These are phyloP conservation scores for Solanum sejunctum DNA, from an alignment of 257 asterid species.

Conservation along the genomic window DNA sequence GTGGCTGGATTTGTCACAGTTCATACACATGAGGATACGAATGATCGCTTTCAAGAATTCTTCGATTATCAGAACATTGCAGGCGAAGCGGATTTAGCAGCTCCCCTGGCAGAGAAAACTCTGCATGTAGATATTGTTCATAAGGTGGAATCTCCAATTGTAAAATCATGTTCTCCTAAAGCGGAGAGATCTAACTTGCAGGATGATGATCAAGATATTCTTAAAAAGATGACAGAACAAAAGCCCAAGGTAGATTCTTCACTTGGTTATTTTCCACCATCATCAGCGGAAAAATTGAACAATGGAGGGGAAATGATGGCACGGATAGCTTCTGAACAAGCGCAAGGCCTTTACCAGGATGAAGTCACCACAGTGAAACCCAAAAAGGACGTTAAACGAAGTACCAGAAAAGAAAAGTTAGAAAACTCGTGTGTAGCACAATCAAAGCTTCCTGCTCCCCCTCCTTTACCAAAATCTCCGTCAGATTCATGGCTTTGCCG, in stretches of 20 bases:
- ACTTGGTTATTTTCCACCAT: slow-evolving; percentile 1
- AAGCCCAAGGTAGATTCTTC: slow-evolving; percentile 11
- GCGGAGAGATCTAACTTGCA: slow-evolving; percentile 1
- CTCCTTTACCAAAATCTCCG: slow-evolving; percentile 75
- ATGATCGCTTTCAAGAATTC: slow-evolving; percentile 31
- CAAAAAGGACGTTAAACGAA: slow-evolving; percentile 3
- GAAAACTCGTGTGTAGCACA: not conserved
- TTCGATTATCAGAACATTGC: slow-evolving; percentile 21
- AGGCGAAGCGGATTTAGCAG: slow-evolving; percentile 12
- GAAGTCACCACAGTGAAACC: not conserved
- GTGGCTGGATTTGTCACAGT: slow-evolving; percentile 18
- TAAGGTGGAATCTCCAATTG: slow-evolving; percentile 15
- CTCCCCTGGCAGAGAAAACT: slow-evolving; percentile 47
- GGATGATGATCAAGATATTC: slow-evolving; percentile 10
- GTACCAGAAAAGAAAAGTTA: slow-evolving; percentile 1
- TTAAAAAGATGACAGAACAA: slow-evolving; percentile 13
- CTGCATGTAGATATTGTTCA: slow-evolving; percentile 47
- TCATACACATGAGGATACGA: slow-evolving; percentile 11
- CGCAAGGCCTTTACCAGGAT: slow-evolving; percentile 5
- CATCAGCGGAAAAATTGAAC: slow-evolving; percentile 4
- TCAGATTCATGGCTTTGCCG: slow-evolving; percentile 89
- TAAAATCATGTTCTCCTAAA: slow-evolving; percentile 12
- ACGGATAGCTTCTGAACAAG: slow-evolving; percentile 11
- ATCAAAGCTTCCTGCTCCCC: slow-evolving; percentile 29
- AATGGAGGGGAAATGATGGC: not conserved